Evolutionary conservation across 192 early-diverging fungal species (phyloP), one percentile per base, ranked within the genome.

Genomic region (Backusella morwellensis): DNA sequence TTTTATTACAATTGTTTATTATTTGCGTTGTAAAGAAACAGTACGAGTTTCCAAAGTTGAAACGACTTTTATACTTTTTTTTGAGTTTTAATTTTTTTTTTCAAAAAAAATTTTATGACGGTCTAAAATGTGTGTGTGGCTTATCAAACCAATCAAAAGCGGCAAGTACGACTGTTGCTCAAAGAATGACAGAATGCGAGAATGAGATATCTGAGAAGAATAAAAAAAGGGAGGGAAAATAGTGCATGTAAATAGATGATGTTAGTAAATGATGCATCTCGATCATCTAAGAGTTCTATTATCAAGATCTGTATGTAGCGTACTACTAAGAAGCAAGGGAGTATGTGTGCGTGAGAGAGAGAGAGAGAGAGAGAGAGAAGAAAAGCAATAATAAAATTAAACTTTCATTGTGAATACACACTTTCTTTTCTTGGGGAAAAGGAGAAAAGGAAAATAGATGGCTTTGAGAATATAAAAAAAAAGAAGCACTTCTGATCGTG

Each of bases 1-100:
- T 79, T 79, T 79, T 79, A 59, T 34, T 69, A 54, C 50, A 41
- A 69, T 70, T 50, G 72, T 40, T 59, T 34, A 23, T 72, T 69
- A 69, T 66, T 40, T 38, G 40, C 66, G 66, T 36, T 68, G 68
- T 74, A 74, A 70, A 29, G 38, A 74, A 76, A 70, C 52, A 69
- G 69, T 15, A 32, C 15, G 29, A 72, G 23, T 72, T 72, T 72
- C 70, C 21, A 15, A 14, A 29, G 41, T 44, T 72, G 47, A 42
- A 3, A 8, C 41, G 44, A 6, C 21, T 59, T 75, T 75, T 75
- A 75, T 75, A 75, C 40, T 75, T 75, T 75, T 59, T 26, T 19
- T 36, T 72, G 23, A 72, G 23, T 72, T 72, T 72, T n/a, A 63
- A 63, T 44, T 44, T 17, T 44, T 44, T 44, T 44, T 44, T 44